Percentiles rank a stretch among this genome's conserved stretches.
Conservation (phyloP, 1,284 basidiomycete genomes). For the Microbotryomycetes sp. region DNA sequence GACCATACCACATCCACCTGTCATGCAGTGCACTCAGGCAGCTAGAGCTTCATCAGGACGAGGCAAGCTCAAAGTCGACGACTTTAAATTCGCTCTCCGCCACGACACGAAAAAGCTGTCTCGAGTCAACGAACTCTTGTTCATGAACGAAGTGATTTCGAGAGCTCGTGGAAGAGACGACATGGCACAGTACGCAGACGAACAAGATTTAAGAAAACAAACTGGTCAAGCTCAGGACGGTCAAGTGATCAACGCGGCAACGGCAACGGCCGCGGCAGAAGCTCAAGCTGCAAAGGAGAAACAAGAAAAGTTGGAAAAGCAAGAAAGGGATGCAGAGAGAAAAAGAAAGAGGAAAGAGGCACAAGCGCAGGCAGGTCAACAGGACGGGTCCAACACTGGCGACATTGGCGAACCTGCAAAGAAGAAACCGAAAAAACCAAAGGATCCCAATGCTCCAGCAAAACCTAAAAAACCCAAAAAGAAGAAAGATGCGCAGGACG, state of each 20-base stretch:
- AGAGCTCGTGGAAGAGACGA: slow-evolving; percentile 48
- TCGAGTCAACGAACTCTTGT: slow-evolving; percentile 76
- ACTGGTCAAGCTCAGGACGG: background rate
- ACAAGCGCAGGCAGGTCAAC: background rate
- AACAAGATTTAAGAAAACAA: background rate
- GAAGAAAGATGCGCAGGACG: background rate
- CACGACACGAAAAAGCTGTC: slow-evolving; percentile 79
- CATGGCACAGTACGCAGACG: slow-evolving; percentile 16
- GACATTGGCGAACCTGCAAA: background rate
- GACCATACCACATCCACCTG: too few species aligned
- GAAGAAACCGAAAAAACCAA: background rate
- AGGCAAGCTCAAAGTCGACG: slow-evolving; percentile 53
- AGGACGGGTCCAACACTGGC: background rate
- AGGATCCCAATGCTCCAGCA: background rate
- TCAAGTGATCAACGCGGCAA: background rate
- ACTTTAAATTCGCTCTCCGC: slow-evolving; percentile 60
- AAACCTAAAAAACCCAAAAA: background rate
- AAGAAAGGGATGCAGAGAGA: background rate
- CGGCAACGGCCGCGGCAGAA: background rate
- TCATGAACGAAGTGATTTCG: slow-evolving; percentile 87
- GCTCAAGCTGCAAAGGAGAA: background rate
- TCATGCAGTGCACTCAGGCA: slow-evolving; percentile 59
- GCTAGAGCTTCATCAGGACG: slow-evolving; percentile 55
- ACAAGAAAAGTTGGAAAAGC: background rate
- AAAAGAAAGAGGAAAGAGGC: background rate